Evolutionary conservation across 179 eudicot genomes (phyloP), one percentile per base, ranked within the genome.

Genomic region (Vitellaria paradoxa): DNA sequence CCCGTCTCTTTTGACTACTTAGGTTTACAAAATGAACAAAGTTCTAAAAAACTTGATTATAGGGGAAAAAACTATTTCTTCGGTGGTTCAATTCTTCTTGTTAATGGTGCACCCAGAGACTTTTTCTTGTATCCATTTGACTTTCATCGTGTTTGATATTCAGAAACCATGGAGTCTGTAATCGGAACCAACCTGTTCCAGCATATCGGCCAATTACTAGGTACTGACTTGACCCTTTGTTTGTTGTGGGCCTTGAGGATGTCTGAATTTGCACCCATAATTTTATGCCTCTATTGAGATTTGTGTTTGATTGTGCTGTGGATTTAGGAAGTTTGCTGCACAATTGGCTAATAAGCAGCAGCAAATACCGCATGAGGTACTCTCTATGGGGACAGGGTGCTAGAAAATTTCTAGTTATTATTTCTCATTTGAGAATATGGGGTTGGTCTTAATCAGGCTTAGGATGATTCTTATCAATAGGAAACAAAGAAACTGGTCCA

Each of bases 131-230:
- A 42, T 9, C 62, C 10, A 45, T 30, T 52, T 73, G 77, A 77
- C 49, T 17, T 75, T 64, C 50, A 18, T 65, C 71, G 62, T 45
- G 55, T 76, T 68, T 59, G 21, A 46, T 18, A 7, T 80, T 73
- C 83, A 94, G 96, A 77, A 85, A 80, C 59, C 80, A 85, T 85
- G 92, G 77, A 68, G 64, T 76, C 64, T 40, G 78, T 70, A 73
- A 61, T 47, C 83, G 82, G 86, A 84, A 70, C 67, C 90, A 78
- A 37, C 81, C 78, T 14, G 45, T 74, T 66, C 91, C 82, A 26
- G 84, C 74, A 50, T 83, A 85, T 80, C 94, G 96, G 14, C 96
- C 94, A 0, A 70, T 91, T 80, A 89, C 94, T 40, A 89, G 97
- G 98, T 94, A 69, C 56, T 84, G 74, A 40, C 23, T 6, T 42